Conservation (phyloP, 331 rosid genomes). For the Malus hybrid region DNA sequence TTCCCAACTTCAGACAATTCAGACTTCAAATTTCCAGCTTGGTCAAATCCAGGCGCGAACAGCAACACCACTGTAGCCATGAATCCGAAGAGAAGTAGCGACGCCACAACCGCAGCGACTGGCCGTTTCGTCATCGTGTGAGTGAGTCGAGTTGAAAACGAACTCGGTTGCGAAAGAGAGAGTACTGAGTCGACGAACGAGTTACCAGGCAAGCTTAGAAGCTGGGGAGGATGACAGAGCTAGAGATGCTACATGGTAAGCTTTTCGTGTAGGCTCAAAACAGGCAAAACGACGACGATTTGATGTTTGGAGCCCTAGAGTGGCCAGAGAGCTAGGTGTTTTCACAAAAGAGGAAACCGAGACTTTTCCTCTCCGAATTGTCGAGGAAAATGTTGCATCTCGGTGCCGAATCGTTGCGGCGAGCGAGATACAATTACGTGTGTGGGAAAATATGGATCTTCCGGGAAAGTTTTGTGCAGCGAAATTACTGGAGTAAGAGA, state of each 20-base stretch:
- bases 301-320: not conserved
- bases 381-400: not conserved
- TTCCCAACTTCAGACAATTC: slow-evolving; percentile 3
- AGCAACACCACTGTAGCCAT: not conserved
- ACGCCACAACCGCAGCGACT: not conserved
- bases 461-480: slow-evolving; percentile 4
- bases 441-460: not conserved
- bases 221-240: not conserved
- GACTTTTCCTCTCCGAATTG: not conserved
- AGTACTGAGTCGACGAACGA: not conserved
- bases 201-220: not conserved
- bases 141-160: not conserved
- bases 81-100: not conserved
- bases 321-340: not conserved
- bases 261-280: not conserved
- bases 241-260: not conserved
- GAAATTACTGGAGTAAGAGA: slow-evolving; percentile 2
- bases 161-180: not conserved
- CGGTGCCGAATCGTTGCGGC: not conserved
- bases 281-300: slow-evolving; percentile 9
- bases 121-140: not conserved
- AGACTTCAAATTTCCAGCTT: not conserved
- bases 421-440: not conserved
- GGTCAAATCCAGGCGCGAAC: not conserved
- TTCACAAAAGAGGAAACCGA: not conserved